A percentile compares a stretch with the other conserved stretches of the same genome.
Conservation (phyloP, 352 stramenopile species). For the Phytophthora cactorum region DNA sequence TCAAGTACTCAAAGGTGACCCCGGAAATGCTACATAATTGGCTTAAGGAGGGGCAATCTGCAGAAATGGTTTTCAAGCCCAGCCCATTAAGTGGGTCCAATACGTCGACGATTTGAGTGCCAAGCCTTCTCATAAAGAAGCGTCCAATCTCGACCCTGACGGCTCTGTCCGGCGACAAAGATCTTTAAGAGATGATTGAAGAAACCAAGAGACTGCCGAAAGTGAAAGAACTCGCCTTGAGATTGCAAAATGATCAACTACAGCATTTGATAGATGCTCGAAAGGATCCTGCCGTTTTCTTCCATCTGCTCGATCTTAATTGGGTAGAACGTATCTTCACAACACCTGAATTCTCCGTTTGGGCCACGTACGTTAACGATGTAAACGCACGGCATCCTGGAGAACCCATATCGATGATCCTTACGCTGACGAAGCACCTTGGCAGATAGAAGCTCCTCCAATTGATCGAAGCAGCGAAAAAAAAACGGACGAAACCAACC, state of each 20-base stretch:
- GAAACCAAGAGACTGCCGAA: background rate
- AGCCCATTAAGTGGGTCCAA: background rate
- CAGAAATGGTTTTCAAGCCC: background rate
- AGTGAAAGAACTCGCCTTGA: background rate
- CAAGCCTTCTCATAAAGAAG: background rate
- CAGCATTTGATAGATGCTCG: background rate
- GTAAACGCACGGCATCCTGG: background rate
- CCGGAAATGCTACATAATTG: background rate
- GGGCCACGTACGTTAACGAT: background rate
- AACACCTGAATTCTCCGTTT: background rate
- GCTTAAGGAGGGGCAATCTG: background rate
- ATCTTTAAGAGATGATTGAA: background rate
- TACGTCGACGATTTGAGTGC: background rate
- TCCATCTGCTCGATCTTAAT: background rate
- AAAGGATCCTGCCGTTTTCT: background rate
- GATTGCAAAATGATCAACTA: background rate
- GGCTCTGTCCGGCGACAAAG: background rate
- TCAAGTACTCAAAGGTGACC: background rate
- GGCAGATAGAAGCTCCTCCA: too few relatives aligned
- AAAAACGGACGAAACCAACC: too few relatives aligned
- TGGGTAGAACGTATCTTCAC: background rate
- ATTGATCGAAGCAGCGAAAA: too few relatives aligned
- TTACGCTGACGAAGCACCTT: background rate
- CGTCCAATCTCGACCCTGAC: background rate
- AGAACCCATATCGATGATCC: background rate